Conservation (phyloP, 1,284 basidiomycete genomes). For the Nidula niveotomentosa region DNA sequence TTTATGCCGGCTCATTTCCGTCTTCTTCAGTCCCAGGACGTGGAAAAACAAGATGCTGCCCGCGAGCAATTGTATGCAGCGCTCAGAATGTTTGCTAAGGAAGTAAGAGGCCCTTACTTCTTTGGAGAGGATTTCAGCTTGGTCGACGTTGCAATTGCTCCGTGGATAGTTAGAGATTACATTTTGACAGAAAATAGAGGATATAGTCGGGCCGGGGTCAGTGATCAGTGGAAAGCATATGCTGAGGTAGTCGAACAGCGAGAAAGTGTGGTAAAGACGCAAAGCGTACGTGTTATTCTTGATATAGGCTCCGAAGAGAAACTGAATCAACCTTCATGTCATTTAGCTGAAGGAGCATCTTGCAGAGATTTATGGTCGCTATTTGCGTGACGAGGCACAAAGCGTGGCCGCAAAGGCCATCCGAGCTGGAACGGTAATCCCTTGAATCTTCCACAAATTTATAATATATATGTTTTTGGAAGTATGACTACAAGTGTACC, state of each 20-base stretch:
- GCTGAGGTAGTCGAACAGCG: constrained; percentile 40
- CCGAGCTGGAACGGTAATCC: constrained; percentile 44
- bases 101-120: constrained; percentile 62
- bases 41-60: constrained; percentile 44
- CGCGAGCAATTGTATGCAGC: constrained; percentile 44
- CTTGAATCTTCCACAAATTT: constrained; percentile 25
- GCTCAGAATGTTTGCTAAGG: constrained; percentile 41
- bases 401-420: constrained; percentile 62
- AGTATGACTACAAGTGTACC: neutral
- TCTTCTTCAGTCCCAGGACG: constrained; percentile 51
- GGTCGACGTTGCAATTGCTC: constrained; percentile 59
- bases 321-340: too few relatives aligned
- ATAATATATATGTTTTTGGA: neutral
- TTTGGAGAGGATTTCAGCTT: constrained; percentile 53
- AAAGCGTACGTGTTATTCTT: constrained; percentile 39
- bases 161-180: constrained; percentile 55
- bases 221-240: constrained; percentile 46
- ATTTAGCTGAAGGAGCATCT: constrained; percentile 48
- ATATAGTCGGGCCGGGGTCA: constrained; percentile 42
- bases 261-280: constrained; percentile 48
- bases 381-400: constrained; percentile 57
- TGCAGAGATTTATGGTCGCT: constrained; percentile 50
- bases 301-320: too few relatives aligned
- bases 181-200: constrained; percentile 50
- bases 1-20: constrained; percentile 55